phyloP scores from a whole-genome alignment of 495 filamentous ascomycete species.

The Hyaloscypha finlandica region DNA sequence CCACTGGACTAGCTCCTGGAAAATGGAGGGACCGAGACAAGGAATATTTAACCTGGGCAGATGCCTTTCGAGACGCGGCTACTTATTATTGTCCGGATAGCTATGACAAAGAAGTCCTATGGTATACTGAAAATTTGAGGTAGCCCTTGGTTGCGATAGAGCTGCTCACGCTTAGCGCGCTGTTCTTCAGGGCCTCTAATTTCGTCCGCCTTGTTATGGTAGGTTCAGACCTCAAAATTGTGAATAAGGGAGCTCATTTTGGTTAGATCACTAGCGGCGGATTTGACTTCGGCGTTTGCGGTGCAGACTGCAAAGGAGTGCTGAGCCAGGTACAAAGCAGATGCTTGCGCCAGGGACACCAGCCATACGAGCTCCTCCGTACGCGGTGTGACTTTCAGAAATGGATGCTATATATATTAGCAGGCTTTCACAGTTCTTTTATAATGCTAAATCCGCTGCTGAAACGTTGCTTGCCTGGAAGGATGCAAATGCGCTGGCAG shows the following conservation, averaged over 20 bases:
- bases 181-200: no score
- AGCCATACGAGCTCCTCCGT: no score
- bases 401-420: no score
- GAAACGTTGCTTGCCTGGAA: no score
- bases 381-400: no score
- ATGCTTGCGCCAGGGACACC: no score
- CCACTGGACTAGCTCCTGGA: neutral
- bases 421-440: no score
- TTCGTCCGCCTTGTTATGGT: no score
- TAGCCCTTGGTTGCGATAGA: conserved; percentile 8
- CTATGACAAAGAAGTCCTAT: conserved; percentile 13
- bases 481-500: no score
- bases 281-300: conserved; percentile 12
- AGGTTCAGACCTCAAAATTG: no score
- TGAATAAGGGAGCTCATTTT: neutral
- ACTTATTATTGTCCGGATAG: neutral
- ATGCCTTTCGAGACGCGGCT: neutral
- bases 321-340: no score
- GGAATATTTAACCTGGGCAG: conserved; percentile 13
- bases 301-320: conserved; percentile 6
- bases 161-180: neutral
- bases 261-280: conserved; percentile 6
- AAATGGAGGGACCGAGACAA: conserved; percentile 7
- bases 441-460: no score
- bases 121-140: conserved; percentile 17